phyloP scores from a whole-genome alignment of 768 basidiomycete genomes.

The Gymnopilus junonius region DNA sequence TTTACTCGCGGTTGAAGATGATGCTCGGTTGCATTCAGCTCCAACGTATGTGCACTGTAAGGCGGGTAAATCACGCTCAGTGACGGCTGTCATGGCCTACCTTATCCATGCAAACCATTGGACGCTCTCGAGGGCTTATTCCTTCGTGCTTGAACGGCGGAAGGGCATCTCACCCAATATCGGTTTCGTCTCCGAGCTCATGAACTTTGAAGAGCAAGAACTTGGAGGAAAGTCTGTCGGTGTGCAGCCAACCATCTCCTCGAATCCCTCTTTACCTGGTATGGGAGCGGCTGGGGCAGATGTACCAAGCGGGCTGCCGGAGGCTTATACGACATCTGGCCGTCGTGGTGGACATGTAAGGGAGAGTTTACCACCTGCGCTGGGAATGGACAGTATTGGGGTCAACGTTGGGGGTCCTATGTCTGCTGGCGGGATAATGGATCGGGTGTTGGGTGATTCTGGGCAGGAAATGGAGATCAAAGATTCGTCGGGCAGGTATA shows the following conservation, averaged over 20 bases:
- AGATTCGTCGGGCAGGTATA: slow-evolving; percentile 82
- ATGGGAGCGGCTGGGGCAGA: slow-evolving; percentile 14
- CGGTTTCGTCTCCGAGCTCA: slow-evolving; percentile 95
- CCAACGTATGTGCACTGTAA: slow-evolving; percentile 97
- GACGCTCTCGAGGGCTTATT: slow-evolving; percentile 90
- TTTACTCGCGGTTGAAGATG: slow-evolving; percentile 58
- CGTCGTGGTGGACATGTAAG: slow-evolving; percentile 66
- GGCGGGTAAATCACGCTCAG: slow-evolving; percentile 94
- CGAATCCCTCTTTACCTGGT: slow-evolving; percentile 10
- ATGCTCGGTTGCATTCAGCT: slow-evolving; percentile 86
- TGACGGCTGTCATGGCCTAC: slow-evolving; percentile 96
- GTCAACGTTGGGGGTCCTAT: slow-evolving; percentile 35
- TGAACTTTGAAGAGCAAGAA: slow-evolving; percentile 95
- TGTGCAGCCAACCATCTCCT: slow-evolving; percentile 47
- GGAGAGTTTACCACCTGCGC: slow-evolving; percentile 74
- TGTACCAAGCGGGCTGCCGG: slow-evolving; percentile 14
- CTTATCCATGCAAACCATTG: slow-evolving; percentile 98
- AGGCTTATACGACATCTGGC: slow-evolving; percentile 36
- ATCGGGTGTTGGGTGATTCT: slow-evolving; percentile 61
- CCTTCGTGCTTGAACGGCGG: slow-evolving; percentile 89
- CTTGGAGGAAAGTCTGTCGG: slow-evolving; percentile 78
- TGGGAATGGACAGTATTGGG: slow-evolving; percentile 34
- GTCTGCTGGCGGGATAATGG: slow-evolving; percentile 41
- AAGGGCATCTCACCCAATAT: slow-evolving; percentile 97
- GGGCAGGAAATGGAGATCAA: slow-evolving; percentile 90